Conservation (phyloP, 495 filamentous ascomycete genomes). For the Xylaria palmicola region DNA sequence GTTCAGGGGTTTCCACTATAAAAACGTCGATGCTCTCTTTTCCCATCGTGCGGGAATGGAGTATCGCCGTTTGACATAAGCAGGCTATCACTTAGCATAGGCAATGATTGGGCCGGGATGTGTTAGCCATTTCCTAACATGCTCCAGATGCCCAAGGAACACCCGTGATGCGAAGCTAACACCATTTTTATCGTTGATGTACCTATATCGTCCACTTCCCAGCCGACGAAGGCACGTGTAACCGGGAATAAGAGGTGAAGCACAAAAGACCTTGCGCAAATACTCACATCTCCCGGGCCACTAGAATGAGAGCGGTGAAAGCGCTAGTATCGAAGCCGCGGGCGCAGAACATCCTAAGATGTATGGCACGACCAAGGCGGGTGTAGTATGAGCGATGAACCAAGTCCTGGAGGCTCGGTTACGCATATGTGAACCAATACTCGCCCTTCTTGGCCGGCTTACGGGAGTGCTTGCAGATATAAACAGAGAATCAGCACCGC, state of each 20-base stretch:
- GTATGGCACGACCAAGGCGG: slow-evolving; percentile 72
- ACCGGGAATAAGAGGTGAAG: no score
- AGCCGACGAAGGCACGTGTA: background rate
- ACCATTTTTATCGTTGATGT: no score
- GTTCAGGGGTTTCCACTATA: no score
- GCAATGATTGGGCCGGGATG: no score
- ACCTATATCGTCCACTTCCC: background rate
- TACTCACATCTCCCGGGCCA: slow-evolving; percentile 52
- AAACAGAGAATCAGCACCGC: slow-evolving; percentile 55
- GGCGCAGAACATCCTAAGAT: slow-evolving; percentile 65
- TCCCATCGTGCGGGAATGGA: no score
- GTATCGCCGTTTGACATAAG: no score
- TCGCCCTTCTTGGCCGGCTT: slow-evolving; percentile 67
- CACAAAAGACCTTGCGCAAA: no score
- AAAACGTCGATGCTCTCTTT: no score
- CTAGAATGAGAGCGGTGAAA: slow-evolving; percentile 74
- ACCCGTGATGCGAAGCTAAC: no score
- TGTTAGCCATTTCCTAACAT: no score
- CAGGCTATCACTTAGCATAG: no score
- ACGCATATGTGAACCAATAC: slow-evolving; percentile 84
- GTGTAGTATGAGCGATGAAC: slow-evolving; percentile 52
- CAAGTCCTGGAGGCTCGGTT: slow-evolving; percentile 63
- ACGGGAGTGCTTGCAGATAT: slow-evolving; percentile 66
- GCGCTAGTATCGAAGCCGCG: slow-evolving; percentile 67
- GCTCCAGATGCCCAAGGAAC: no score